Evolutionary conservation across 345 rosid genomes (phyloP), one percentile per base, ranked within the genome.

Genomic region (Eucalyptus caleyi): DNA sequence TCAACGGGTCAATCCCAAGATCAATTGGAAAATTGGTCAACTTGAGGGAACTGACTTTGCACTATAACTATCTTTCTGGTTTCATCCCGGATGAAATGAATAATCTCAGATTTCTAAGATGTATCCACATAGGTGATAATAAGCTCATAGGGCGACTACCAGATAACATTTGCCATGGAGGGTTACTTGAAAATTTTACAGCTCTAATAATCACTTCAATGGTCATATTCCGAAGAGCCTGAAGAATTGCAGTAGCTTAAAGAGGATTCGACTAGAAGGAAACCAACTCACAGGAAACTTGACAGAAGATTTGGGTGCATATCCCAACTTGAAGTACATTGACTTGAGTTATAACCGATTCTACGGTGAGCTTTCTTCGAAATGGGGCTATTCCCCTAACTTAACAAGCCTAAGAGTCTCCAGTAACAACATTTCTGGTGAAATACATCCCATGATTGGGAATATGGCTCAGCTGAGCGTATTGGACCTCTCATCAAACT

Each of bases 221-320:
- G 93, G 92, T 44, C 51, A 44, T 14, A 45, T 90, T 56, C 91
- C 93, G 6, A 88, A 37, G 27, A 88, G 88, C 87, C 37, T 89
- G 50, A 89, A 53, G 89, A 91, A 90, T 50, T 92, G 93, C 86
- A 91, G 88, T 21, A 89, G 89, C 67, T 49, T 92, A 88, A 0
- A 1, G 7, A 89, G 92, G 37, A 65, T 88, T 27, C 77, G 86
- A 42, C 91, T 92, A 8, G 80, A 90, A 0, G 19, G 87, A 69
- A 91, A 93, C 90, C 93, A 47, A 26, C 86, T 93, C 14, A 67
- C 88, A 4, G 94, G 94, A 62, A 89, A 92, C 67, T 4, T 91
- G 50, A 77, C 89, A n/a, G 89, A 89, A 82, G 82, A 3, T 72
- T 72, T 72, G 1, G 82, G 82, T 10, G 82, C 45, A 37, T 72